Base-by-base conservation (phyloP, 2,329 filamentous ascomycete genomes). In the Xylaria hypoxylon region DNA sequence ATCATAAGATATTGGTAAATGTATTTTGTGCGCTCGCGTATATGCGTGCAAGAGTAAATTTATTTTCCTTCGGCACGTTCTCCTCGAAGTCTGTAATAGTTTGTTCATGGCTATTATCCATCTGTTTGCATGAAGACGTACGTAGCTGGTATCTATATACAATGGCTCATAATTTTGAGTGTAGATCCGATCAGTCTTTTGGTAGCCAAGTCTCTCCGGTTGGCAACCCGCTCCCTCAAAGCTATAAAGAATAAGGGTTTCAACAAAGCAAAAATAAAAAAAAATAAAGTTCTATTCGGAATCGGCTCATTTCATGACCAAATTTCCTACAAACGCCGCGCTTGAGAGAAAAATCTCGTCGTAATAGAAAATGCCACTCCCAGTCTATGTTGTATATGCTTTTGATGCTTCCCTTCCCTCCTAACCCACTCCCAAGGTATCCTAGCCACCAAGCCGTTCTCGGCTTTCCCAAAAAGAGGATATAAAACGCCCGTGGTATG, bases 321-420 rank as follows among this genome's bases (percentile, higher is more conserved):
- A 52, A 31, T 24, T 31, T 33, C 31, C 58, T 51, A 33, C 38
- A 47, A 67, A 67, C 65, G 65, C 65, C 65, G 24, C 65, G 65
- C 65, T 64, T 22, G 22, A 47, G 31, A 19, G 3, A 24, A 19
- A 22, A 28, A 33, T 56, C 15, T 22, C 38, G 11, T 19, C 40
- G 11, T 33, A 31, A 59, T 56, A 45, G n/a, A 53, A 47, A 26
- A 44, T 52, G 50, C 57, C 51, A 17, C 57, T 15, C 60, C 53
- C 10, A 11, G 26, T 68, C 58, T 68, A 66, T 68, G 44, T 24
- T 68, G 53, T 66, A 66, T 59, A 66, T 63, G 48, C 62, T 62
- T 62, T 62, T 59, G n/a, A 56, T 63, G 63, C 53, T 48, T 58
- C 38, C 52, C 35, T 26, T 5, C n/a, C 42, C 35, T n/a, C 22